phyloP scores from a whole-genome alignment of 148 eudicot species.

The Cornus controversa region DNA sequence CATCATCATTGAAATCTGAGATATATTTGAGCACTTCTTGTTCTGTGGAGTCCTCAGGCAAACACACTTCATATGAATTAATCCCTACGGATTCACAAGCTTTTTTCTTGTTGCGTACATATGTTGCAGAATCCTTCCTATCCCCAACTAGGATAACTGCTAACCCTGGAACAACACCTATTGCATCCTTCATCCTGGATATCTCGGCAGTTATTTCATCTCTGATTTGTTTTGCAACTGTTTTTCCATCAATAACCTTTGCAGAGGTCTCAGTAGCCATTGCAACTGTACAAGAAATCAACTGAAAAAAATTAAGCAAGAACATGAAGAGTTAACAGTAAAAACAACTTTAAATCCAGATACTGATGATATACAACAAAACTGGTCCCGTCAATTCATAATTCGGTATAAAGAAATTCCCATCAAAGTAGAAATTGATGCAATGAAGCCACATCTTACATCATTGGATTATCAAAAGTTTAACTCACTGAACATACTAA shows the following conservation, averaged over 20 bases:
- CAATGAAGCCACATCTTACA: not conserved
- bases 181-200: constrained; percentile 72
- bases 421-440: not conserved
- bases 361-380: not conserved
- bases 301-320: not conserved
- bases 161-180: constrained; percentile 81
- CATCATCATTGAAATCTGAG: constrained; percentile 71
- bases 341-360: not conserved
- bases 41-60: constrained; percentile 69
- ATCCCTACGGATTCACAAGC: constrained; percentile 84
- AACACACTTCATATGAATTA: constrained; percentile 72
- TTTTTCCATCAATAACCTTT: constrained; percentile 78
- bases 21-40: constrained; percentile 72
- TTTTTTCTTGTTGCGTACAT: constrained; percentile 89
- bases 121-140: constrained; percentile 87
- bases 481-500: too few relatives aligned
- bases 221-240: constrained; percentile 69
- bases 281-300: constrained; percentile 42
- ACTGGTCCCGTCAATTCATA: not conserved
- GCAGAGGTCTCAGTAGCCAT: constrained; percentile 51
- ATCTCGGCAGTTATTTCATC: constrained; percentile 75
- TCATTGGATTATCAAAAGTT: too few relatives aligned
- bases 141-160: constrained; percentile 95
- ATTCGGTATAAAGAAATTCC: not conserved
- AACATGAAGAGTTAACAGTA: not conserved